Percentiles rank a stretch among this genome's conserved stretches.
phyloP scores from a whole-genome alignment of 768 basidiomycete species.

The Tricholoma hemisulphureum region DNA sequence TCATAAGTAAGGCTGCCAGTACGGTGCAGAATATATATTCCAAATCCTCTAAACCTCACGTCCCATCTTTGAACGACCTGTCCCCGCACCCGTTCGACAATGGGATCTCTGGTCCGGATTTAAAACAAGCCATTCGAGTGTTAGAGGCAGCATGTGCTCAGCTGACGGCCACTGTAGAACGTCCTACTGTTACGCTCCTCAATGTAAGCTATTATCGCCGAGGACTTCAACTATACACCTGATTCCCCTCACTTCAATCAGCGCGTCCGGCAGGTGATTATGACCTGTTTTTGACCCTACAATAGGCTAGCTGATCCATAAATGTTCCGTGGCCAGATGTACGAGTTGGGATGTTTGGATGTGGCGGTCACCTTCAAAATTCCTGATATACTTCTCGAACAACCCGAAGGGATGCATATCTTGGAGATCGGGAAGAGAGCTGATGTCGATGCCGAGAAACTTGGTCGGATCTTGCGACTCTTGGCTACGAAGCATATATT shows the following conservation, averaged over 20 bases:
- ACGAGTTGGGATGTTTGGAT: constrained; percentile 33
- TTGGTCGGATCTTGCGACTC: constrained; percentile 37
- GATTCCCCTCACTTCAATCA: not conserved
- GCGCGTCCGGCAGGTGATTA: not conserved
- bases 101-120: constrained; percentile 8
- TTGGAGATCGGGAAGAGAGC: constrained; percentile 28
- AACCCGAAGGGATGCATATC: constrained; percentile 36
- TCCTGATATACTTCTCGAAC: constrained; percentile 36
- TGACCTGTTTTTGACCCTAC: too few species aligned
- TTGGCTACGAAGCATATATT: constrained; percentile 42
- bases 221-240: not conserved
- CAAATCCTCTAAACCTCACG: constrained; percentile 1
- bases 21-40: constrained; percentile 6
- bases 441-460: constrained; percentile 35
- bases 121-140: constrained; percentile 24
- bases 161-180: constrained; percentile 21
- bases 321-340: constrained; percentile 14
- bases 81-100: constrained; percentile 22
- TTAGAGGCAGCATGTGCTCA: constrained; percentile 30
- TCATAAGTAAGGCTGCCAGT: too few species aligned
- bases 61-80: constrained; percentile 22
- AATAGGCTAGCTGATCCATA: too few species aligned
- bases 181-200: constrained; percentile 22
- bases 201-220: constrained; percentile 17
- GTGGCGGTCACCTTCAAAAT: constrained; percentile 36